Percentiles rank a stretch among this genome's conserved stretches.
Conservation (phyloP, 2,329 filamentous ascomycete species). For the Helminthosporium solani region DNA sequence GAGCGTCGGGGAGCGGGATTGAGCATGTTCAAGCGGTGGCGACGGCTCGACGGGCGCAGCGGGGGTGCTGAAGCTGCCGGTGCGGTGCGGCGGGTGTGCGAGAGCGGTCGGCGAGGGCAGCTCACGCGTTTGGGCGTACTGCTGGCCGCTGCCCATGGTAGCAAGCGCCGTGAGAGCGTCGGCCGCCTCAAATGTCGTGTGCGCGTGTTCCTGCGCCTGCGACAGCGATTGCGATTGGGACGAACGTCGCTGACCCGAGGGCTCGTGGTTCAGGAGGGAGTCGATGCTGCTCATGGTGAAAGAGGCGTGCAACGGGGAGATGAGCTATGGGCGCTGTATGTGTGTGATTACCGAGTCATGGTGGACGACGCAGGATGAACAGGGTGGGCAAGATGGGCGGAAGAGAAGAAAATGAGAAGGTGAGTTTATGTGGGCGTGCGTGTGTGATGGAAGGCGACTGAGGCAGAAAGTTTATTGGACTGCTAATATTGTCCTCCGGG, state of each 20-base stretch:
- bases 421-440: no score
- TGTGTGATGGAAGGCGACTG: not conserved
- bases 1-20: constrained; percentile 47
- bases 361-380: not conserved
- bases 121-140: constrained; percentile 31
- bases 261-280: constrained; percentile 39
- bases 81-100: constrained; percentile 31
- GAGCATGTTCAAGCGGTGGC: constrained; percentile 37
- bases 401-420: not conserved
- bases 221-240: no score
- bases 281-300: constrained; percentile 38
- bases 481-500: not conserved
- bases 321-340: not conserved
- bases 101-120: constrained; percentile 34
- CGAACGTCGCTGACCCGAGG: constrained; percentile 17
- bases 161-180: constrained; percentile 43
- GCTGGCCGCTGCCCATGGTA: constrained; percentile 33
- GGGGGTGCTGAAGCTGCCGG: constrained; percentile 37
- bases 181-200: constrained; percentile 42
- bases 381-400: not conserved
- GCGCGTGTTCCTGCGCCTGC: constrained; percentile 8
- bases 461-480: not conserved
- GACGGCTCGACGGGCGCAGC: constrained; percentile 43
- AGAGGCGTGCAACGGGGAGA: not conserved
- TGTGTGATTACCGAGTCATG: not conserved